Conservation (phyloP, 2,329 filamentous ascomycete species). For the Endothia cerciana region DNA sequence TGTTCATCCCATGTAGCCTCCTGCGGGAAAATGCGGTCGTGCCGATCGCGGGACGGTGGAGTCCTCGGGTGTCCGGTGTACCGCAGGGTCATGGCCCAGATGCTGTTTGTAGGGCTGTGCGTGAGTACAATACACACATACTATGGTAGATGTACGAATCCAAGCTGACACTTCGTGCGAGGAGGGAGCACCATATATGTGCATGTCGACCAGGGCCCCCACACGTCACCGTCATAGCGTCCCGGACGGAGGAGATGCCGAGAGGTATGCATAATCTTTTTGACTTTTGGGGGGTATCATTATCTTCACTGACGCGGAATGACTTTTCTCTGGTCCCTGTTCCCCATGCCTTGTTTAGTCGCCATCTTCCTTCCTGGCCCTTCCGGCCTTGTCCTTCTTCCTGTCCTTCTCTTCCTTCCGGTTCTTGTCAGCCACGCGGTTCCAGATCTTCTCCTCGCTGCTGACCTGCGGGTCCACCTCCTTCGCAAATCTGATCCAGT, state of each 20-base stretch:
- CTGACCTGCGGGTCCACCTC: slow-evolving; percentile 46
- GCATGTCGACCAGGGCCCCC: no score
- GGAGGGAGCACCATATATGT: no score
- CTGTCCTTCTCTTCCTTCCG: slow-evolving; percentile 16
- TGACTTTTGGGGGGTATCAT: slow-evolving; percentile 18
- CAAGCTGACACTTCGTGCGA: no score
- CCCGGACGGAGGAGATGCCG: no score
- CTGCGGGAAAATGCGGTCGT: neutral
- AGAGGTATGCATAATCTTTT: neutral
- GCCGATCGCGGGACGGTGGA: neutral
- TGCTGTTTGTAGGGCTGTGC: no score
- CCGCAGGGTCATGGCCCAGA: no score
- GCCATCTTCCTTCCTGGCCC: slow-evolving; percentile 8
- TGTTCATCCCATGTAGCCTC: neutral
- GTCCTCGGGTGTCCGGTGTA: no score
- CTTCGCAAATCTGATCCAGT: slow-evolving; percentile 63
- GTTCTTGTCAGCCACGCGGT: slow-evolving; percentile 24
- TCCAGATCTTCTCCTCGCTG: slow-evolving; percentile 27
- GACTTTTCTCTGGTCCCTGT: slow-evolving; percentile 15
- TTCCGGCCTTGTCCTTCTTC: slow-evolving; percentile 14
- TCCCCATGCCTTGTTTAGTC: slow-evolving; percentile 10
- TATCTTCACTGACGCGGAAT: neutral
- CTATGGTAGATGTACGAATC: no score
- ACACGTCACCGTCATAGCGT: no score
- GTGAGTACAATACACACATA: no score